Conservation (phyloP, 139 green algal species). For the Micromonas commoda region DNA sequence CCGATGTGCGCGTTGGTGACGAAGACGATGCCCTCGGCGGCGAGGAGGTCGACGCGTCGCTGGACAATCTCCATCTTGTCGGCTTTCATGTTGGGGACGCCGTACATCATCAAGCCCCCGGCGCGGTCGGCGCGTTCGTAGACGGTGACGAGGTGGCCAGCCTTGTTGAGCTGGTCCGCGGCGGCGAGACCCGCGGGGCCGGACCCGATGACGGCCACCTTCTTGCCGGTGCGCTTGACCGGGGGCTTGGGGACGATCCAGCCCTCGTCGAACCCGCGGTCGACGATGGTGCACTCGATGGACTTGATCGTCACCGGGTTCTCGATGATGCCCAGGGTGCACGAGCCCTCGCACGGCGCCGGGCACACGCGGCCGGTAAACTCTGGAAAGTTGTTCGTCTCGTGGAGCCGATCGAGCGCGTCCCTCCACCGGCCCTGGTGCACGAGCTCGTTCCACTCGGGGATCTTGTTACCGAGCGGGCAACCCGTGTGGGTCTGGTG, state of each 20-base stretch:
- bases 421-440: conserved; percentile 83
- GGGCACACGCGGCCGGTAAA: conserved; percentile 91
- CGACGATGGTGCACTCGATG: conserved; percentile 91
- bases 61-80: conserved; percentile 90
- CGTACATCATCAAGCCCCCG: conserved; percentile 96
- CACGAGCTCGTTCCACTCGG: conserved; percentile 95
- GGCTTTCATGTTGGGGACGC: conserved; percentile 97
- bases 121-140: conserved; percentile 88
- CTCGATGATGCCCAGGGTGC: conserved; percentile 95
- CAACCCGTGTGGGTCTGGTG: conserved; percentile 54
- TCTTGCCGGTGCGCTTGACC: conserved; percentile 61
- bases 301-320: conserved; percentile 93
- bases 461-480: conserved; percentile 91
- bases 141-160: conserved; percentile 66
- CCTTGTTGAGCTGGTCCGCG: conserved; percentile 97
- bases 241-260: conserved; percentile 88
- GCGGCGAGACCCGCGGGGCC: conserved; percentile 85
- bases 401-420: conserved; percentile 81
- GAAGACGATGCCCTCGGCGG: conserved; percentile 76
- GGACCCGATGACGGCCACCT: conserved; percentile 79
- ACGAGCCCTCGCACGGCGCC: conserved; percentile 89
- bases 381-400: conserved; percentile 99
- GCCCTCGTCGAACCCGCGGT: conserved; percentile 87
- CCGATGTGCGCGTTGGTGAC: conserved; percentile 71
- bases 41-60: conserved; percentile 90